Percentiles rank a stretch among this genome's conserved stretches.
phyloP scores from a whole-genome alignment of 176 grass and related monocot species.

The Chloris gayana region DNA sequence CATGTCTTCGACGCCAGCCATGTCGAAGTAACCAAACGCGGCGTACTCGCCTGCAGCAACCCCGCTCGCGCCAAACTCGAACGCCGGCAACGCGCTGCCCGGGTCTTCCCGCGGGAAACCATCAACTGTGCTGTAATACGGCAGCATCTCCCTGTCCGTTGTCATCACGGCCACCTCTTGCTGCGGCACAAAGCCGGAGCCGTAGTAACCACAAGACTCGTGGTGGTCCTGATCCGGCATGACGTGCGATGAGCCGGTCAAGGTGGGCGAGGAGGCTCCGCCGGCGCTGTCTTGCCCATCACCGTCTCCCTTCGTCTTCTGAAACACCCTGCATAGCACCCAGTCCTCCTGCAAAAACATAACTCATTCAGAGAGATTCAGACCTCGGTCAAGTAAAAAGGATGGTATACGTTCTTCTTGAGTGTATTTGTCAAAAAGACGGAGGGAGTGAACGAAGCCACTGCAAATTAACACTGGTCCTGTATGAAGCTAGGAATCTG shows the following conservation, averaged over 20 bases:
- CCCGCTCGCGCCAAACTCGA: background rate
- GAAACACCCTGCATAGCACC: conserved; percentile 81
- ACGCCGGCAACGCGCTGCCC: background rate
- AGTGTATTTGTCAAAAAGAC: background rate
- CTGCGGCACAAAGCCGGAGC: conserved; percentile 6
- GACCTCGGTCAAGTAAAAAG: background rate
- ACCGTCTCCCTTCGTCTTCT: conserved; percentile 50
- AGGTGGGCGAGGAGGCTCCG: conserved; percentile 12
- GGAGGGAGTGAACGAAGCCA: no score
- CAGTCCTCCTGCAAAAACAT: conserved; percentile 64
- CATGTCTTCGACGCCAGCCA: conserved; percentile 20
- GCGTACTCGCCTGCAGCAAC: conserved; percentile 12
- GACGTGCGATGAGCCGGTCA: conserved; percentile 1
- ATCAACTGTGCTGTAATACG: conserved; percentile 17
- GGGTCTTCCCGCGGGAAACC: conserved; percentile 20
- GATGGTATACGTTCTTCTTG: no score
- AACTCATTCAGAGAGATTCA: conserved; percentile 10
- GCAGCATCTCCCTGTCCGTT: background rate
- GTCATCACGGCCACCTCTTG: background rate
- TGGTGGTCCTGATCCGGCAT: conserved; percentile 17
- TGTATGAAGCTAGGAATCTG: no score
- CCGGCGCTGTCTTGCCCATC: conserved; percentile 41
- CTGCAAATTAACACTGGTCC: background rate
- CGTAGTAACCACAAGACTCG: background rate
- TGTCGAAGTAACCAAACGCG: conserved; percentile 34